Percentiles rank a stretch among this genome's conserved stretches.
Evolutionary conservation across 306 rosid genomes (phyloP).

Genomic region (Fragaria nilgerrensis): DNA sequence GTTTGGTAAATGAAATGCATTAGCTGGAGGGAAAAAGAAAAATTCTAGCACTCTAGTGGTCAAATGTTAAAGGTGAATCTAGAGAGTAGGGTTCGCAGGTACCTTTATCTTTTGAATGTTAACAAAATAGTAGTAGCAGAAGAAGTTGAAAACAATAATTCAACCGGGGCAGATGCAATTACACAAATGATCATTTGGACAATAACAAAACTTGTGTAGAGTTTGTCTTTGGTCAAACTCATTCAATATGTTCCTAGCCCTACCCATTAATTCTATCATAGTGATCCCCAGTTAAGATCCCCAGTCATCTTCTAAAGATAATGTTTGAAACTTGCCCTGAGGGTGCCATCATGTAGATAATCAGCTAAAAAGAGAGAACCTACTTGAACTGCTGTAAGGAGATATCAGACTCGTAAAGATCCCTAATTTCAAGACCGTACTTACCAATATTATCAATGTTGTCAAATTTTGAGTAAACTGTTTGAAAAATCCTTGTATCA

Average conservation of each 20-base stretch:
- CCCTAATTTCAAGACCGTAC: conserved; percentile 1
- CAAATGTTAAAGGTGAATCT: background rate
- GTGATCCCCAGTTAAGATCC: background rate
- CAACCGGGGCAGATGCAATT: background rate
- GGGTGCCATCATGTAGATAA: background rate
- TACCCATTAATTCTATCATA: background rate
- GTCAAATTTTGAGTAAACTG: background rate
- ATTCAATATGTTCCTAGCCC: background rate
- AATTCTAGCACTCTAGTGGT: background rate
- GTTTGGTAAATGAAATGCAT: conserved; percentile 6
- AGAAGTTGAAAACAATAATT: background rate
- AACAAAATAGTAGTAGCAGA: background rate
- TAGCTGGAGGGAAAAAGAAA: background rate
- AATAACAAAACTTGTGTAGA: background rate
- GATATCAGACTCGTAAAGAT: background rate
- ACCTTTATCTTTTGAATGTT: background rate
- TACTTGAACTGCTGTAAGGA: background rate
- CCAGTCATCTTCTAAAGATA: background rate
- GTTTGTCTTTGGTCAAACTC: background rate
- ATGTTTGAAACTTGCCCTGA: background rate
- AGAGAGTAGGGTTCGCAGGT: background rate
- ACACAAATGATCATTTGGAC: background rate
- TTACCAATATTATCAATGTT: background rate
- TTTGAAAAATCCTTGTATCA: background rate
- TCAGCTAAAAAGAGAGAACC: background rate